Percentiles rank a stretch among this genome's conserved stretches.
phyloP scores from a whole-genome alignment of 495 filamentous ascomycete species.

The Aspergillus affinis region DNA sequence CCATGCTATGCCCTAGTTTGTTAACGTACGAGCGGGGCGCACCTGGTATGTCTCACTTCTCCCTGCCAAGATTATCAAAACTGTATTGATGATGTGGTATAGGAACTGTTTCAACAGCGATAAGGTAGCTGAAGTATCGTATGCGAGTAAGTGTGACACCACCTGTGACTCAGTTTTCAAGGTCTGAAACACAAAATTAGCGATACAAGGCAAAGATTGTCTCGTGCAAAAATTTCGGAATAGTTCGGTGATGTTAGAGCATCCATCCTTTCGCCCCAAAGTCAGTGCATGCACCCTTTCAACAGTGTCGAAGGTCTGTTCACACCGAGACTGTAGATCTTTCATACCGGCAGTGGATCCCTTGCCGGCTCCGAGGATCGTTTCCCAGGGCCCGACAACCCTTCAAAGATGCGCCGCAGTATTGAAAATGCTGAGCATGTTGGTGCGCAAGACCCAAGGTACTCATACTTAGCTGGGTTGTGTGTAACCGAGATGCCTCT shows the following conservation, averaged over 20 bases:
- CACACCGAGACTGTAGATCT: constrained; percentile 36
- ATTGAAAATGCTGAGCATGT: constrained; percentile 84
- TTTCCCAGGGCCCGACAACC: constrained; percentile 78
- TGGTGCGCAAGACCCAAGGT: constrained; percentile 50
- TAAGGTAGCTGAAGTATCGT: constrained; percentile 87
- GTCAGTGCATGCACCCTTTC: constrained; percentile 38
- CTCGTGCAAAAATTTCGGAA: constrained; percentile 94
- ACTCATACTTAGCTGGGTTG: not conserved
- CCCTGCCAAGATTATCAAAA: not conserved
- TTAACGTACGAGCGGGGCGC: constrained; percentile 65
- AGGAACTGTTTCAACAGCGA: constrained; percentile 81
- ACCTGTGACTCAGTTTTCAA: constrained; percentile 14
- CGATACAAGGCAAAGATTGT: constrained; percentile 88
- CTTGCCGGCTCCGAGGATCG: constrained; percentile 59
- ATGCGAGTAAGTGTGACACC: constrained; percentile 69
- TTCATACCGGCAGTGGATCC: constrained; percentile 44
- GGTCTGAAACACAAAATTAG: constrained; percentile 41
- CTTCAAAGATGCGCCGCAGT: constrained; percentile 79
- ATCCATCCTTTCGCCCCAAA: constrained; percentile 78
- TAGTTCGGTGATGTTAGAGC: constrained; percentile 89
- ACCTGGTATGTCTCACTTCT: constrained; percentile 53
- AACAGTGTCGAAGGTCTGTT: constrained; percentile 5
- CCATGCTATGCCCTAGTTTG: constrained; percentile 59
- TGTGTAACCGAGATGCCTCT: constrained; percentile 5
- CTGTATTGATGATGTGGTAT: constrained; percentile 10